These are phyloP conservation scores for Byssothecium circinans DNA, from an alignment of 2,329 filamentous ascomycete genomes.

Conservation along the genomic window DNA sequence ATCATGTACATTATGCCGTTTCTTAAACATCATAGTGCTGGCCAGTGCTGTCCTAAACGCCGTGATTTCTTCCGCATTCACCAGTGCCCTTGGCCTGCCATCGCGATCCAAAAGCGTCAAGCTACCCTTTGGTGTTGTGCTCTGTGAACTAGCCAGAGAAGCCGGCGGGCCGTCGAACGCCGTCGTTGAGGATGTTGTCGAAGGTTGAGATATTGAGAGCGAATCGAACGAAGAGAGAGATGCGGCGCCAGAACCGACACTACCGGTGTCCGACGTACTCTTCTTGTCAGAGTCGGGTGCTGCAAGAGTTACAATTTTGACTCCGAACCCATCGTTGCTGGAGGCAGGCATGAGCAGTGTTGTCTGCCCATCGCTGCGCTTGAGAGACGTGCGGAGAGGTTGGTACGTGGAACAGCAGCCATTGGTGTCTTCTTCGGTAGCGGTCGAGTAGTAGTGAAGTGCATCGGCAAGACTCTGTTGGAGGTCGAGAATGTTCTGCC, in stretches of 20 bases:
- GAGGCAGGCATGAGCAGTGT: constrained; percentile 70
- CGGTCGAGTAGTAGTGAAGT: constrained; percentile 66
- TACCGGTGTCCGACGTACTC: constrained; percentile 11
- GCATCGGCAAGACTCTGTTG: constrained; percentile 62
- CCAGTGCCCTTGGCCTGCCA: constrained; percentile 62
- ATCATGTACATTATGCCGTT: constrained; percentile 70
- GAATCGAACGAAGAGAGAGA: constrained; percentile 41
- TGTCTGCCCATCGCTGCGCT: constrained; percentile 62
- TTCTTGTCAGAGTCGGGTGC: constrained; percentile 36
- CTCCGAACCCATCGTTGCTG: constrained; percentile 60
- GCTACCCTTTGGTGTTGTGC: constrained; percentile 57
- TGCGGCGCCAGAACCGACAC: constrained; percentile 25
- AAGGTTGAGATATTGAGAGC: constrained; percentile 26
- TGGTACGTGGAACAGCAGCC: constrained; percentile 64
- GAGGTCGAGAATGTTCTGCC: constrained; percentile 60
- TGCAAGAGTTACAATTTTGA: constrained; percentile 65
- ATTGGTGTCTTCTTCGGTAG: constrained; percentile 57
- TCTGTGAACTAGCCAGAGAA: constrained; percentile 23
- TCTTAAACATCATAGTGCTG: constrained; percentile 62
- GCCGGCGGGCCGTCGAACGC: constrained; percentile 21
- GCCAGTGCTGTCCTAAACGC: constrained; percentile 69
- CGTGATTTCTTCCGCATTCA: constrained; percentile 70
- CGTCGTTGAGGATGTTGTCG: constrained; percentile 26
- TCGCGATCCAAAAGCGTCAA: constrained; percentile 61
- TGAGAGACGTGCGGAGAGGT: constrained; percentile 62